Evolutionary conservation across 441 rosid species (phyloP).

Genomic region (Daphne laureola): DNA sequence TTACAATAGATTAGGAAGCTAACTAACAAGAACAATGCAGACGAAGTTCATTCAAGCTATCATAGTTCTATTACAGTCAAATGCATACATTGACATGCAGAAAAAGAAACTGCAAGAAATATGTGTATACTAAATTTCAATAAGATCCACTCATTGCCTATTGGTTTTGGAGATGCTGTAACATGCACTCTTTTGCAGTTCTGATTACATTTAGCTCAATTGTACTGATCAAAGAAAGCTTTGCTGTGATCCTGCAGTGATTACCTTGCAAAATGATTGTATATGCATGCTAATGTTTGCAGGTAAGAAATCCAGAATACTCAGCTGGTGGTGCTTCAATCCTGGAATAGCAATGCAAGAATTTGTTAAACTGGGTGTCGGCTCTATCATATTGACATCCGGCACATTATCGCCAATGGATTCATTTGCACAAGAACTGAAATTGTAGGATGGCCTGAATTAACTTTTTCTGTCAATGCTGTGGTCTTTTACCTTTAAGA

Average conservation of each 20-base stretch:
- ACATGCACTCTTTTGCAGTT: too few species aligned
- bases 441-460: conserved; percentile 51
- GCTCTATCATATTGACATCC: conserved; percentile 85
- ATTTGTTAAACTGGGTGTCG: conserved; percentile 62
- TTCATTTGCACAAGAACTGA: conserved; percentile 85
- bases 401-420: conserved; percentile 97
- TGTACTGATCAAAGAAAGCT: too few species aligned
- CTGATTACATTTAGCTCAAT: too few species aligned
- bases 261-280: conserved; percentile 1
- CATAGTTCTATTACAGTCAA: too few species aligned
- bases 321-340: conserved; percentile 99
- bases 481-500: conserved; percentile 17
- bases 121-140: too few species aligned
- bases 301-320: conserved; percentile 80
- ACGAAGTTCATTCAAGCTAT: too few species aligned
- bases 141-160: too few species aligned
- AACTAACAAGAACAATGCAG: too few species aligned
- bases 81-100: too few species aligned
- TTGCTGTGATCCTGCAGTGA: neutral
- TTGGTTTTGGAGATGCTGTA: too few species aligned
- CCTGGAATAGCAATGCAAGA: conserved; percentile 96
- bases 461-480: conserved; percentile 15
- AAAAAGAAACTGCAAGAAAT: too few species aligned
- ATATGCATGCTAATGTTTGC: conserved; percentile 15
- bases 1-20: too few species aligned